These are phyloP conservation scores for Withania somnifera DNA, from an alignment of 305 asterid genomes.

Conservation along the genomic window DNA sequence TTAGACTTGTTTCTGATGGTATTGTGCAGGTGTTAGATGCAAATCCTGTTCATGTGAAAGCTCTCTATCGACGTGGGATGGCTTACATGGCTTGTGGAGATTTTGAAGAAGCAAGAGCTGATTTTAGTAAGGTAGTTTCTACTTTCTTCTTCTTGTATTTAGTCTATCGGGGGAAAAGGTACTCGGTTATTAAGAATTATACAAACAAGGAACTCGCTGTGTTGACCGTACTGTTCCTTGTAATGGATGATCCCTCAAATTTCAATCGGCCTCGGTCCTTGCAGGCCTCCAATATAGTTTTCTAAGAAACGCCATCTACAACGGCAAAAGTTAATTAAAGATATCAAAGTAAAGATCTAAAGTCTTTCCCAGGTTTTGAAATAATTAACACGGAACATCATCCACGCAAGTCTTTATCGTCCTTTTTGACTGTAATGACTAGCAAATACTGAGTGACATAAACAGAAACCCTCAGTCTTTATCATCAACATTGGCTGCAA, in stretches of 20 bases:
- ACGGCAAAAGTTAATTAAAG: not conserved
- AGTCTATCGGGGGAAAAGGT: not conserved
- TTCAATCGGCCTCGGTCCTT: not conserved
- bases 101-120: conserved; percentile 81
- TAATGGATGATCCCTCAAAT: not conserved
- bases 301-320: not conserved
- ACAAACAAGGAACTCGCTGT: not conserved
- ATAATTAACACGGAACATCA: not conserved
- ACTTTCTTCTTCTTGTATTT: not conserved
- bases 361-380: not conserved
- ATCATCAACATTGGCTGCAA: not conserved
- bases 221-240: not conserved
- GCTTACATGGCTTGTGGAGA: conserved; percentile 79
- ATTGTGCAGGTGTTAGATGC: conserved; percentile 64
- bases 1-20: not conserved
- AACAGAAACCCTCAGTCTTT: not conserved
- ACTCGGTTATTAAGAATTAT: not conserved
- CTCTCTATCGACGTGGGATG: conserved; percentile 95
- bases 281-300: not conserved
- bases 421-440: not conserved
- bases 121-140: conserved; percentile 65
- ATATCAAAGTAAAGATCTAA: not conserved
- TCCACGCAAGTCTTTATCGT: not conserved
- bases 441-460: not conserved
- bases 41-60: conserved; percentile 88